Base-by-base conservation (phyloP, 163 green algal species). In the Prototheca cutis region DNA sequence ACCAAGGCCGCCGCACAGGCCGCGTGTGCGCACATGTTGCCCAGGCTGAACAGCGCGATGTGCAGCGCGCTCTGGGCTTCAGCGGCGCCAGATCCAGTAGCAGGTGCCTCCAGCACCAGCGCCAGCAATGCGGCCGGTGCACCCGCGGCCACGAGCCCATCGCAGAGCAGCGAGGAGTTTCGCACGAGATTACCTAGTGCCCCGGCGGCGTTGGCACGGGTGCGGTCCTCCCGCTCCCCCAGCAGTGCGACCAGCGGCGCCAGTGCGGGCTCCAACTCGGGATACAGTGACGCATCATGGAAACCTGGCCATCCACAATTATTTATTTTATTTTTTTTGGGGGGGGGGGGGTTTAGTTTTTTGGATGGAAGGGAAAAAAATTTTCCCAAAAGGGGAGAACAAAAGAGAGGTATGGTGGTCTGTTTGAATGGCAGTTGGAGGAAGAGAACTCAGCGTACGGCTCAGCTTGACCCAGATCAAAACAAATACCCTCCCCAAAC, bases 111-210 rank as follows among this genome's bases (percentile, higher is more conserved):
- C 29, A 21, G 48, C 21, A 34, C 27, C 2, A 55, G 15, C 2
- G 7, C 6, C 34, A 65, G 58, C 47, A 65, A 23, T 24, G 47
- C 74, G 58, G 79, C 51, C 30, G 90, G 51, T 1, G 90, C 90
- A 0, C 81, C 82, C 0, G 77, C 70, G 23, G 74, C 51, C 54
- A 96, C 69, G 32, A 97, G 63, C 45, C 89, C 77, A 0, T 58
- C 56, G 66, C 84, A 92, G 10, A 97, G 77, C 39, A 77, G 21
- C 21, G 40, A 23, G 23, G 62, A 77, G 65, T 92, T 92, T 34
- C 86, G 76, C 27, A 87, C 86, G 3, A 98, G 80, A 80, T 98
- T 98, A 52, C 91, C 91, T 17, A 98, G 79, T 4, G 91, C 91
- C 3, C 91, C 91, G 0, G 90, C 90, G 0, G 91, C 91, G 66